phyloP scores from a whole-genome alignment of 345 rosid genomes.

The Ricinus communis region DNA sequence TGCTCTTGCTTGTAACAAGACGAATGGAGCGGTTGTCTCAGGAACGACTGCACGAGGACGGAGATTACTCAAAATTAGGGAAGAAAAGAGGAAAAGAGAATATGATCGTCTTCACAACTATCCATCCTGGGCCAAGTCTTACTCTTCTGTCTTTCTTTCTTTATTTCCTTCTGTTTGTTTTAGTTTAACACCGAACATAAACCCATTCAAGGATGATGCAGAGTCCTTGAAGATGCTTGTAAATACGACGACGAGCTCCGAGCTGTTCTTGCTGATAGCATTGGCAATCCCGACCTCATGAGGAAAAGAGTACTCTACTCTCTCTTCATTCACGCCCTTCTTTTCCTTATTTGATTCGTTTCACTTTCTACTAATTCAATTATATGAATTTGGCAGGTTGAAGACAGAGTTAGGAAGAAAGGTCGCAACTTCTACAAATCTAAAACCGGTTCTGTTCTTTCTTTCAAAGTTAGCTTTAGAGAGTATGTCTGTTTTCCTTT shows the following conservation, averaged over 20 bases:
- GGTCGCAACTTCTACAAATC: conserved; percentile 70
- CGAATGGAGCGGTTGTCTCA: conserved; percentile 30
- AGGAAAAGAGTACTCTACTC: conserved; percentile 52
- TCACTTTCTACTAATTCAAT: no score
- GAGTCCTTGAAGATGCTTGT: conserved; percentile 79
- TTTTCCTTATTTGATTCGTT: no score
- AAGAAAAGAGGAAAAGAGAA: conserved; percentile 85
- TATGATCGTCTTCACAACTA: conserved; percentile 67
- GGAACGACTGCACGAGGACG: conserved; percentile 95
- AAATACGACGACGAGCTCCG: conserved; percentile 78
- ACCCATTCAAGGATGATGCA: no score
- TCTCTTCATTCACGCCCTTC: background rate
- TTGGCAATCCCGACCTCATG: conserved; percentile 89
- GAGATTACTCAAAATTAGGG: conserved; percentile 71
- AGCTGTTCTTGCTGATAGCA: conserved; percentile 83
- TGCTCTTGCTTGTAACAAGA: background rate
- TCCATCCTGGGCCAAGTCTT: conserved; percentile 90
- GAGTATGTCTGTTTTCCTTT: conserved; percentile 51
- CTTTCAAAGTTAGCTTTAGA: conserved; percentile 94
- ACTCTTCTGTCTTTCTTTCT: background rate
- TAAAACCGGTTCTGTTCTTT: conserved; percentile 76
- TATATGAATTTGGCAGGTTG: conserved; percentile 52
- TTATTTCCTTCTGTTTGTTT: conserved; percentile 7
- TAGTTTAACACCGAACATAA: no score
- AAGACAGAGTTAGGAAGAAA: conserved; percentile 75